Percentiles rank a stretch among this genome's conserved stretches.
These are phyloP conservation scores for Malus sylvestris DNA, from an alignment of 306 rosid species.

Conservation along the genomic window DNA sequence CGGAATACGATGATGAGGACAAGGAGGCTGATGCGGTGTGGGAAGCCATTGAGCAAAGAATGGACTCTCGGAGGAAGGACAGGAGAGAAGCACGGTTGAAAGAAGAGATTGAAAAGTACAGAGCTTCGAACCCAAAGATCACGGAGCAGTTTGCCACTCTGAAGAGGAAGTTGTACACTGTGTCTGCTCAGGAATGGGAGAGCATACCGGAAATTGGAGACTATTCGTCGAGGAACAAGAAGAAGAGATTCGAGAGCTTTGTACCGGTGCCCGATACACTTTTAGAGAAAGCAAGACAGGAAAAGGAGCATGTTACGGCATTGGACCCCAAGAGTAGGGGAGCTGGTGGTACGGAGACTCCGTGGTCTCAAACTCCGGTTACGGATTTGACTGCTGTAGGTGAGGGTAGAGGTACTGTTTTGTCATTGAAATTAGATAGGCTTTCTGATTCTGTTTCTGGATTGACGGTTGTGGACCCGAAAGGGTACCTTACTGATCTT, in stretches of 20 bases:
- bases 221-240: slow-evolving; percentile 73
- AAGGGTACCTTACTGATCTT: slow-evolving; percentile 73
- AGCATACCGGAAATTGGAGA: slow-evolving; percentile 80
- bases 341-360: slow-evolving; percentile 69
- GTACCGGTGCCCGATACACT: slow-evolving; percentile 85
- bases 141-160: slow-evolving; percentile 83
- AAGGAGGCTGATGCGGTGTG: slow-evolving; percentile 89
- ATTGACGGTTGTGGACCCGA: slow-evolving; percentile 71
- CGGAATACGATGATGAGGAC: slow-evolving; percentile 87
- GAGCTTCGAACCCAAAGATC: slow-evolving; percentile 79
- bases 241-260: slow-evolving; percentile 79
- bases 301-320: slow-evolving; percentile 78
- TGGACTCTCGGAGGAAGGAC: slow-evolving; percentile 92
- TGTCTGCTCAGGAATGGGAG: slow-evolving; percentile 74
- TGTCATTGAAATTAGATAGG: slow-evolving; percentile 74
- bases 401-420: slow-evolving; percentile 83
- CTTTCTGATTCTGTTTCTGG: slow-evolving; percentile 76
- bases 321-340: slow-evolving; percentile 83
- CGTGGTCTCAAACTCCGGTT: slow-evolving; percentile 81
- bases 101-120: slow-evolving; percentile 80
- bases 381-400: slow-evolving; percentile 91
- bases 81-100: slow-evolving; percentile 85
- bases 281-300: slow-evolving; percentile 87
- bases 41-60: slow-evolving; percentile 80
- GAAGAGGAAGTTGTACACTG: slow-evolving; percentile 54